Evolutionary conservation across 345 rosid genomes (phyloP).

Genomic region (Eucalyptus urophylla): DNA sequence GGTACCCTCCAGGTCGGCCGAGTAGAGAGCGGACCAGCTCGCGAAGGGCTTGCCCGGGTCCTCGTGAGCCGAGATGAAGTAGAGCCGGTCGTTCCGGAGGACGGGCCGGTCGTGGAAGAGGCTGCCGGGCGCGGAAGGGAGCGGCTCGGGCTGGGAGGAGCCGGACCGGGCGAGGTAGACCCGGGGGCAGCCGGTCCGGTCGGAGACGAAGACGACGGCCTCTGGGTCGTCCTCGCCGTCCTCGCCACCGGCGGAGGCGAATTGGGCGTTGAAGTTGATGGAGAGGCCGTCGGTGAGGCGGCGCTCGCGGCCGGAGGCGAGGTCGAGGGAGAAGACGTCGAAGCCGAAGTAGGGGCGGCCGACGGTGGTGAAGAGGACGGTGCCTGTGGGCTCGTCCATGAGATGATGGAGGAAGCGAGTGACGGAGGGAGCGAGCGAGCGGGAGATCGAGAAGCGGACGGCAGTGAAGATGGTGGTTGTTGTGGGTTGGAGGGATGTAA

Average conservation of each 20-base stretch:
- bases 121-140: conserved; percentile 34
- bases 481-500: neutral
- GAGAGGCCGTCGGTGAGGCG: conserved; percentile 67
- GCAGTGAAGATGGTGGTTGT: neutral
- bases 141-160: conserved; percentile 16
- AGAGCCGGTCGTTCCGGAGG: conserved; percentile 27
- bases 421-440: neutral
- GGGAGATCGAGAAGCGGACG: neutral
- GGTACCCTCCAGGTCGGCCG: conserved; percentile 1
- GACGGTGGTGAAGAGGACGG: conserved; percentile 53
- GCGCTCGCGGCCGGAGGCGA: conserved; percentile 7
- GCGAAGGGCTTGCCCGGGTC: conserved; percentile 40
- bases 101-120: conserved; percentile 81
- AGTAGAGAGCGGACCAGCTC: conserved; percentile 69
- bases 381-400: conserved; percentile 30
- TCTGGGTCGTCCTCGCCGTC: conserved; percentile 22
- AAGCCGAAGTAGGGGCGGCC: conserved; percentile 68
- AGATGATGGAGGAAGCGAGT: neutral
- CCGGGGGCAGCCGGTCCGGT: conserved; percentile 40
- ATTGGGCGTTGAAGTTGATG: conserved; percentile 74
- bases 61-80: conserved; percentile 79
- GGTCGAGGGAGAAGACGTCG: conserved; percentile 44
- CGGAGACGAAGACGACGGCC: conserved; percentile 51
- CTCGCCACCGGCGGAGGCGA: conserved; percentile 42
- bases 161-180: conserved; percentile 29